Base-by-base conservation (phyloP, 129 eudicot genomes). In the Cynara cardunculus region DNA sequence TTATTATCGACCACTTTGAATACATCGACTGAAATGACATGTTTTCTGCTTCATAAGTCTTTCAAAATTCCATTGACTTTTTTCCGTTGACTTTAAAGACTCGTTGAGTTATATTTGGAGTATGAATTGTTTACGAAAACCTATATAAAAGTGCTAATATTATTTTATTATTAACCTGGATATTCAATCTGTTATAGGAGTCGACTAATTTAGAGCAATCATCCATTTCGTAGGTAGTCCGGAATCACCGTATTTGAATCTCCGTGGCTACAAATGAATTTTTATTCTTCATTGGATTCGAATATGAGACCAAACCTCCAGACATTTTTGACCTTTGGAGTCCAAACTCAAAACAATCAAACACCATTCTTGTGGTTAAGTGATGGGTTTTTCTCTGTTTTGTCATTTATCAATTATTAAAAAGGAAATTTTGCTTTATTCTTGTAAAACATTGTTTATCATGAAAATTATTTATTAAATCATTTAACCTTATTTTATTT, bases 1-100 rank as follows among this genome's bases (percentile, higher is more conserved):
- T 77, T 56, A 61, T 56, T 35, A 31, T 76, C 7, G 26, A 26
- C 68, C 82, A 71, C 81, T 76, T 73, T 8, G 73, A 69, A 53
- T 68, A 49, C 37, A 32, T 31, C 37, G 72, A 59, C 41, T 71
- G 69, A 71, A 71, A 62, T 77, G 82, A 83, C 46, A 69, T 77
- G 56, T 69, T 82, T 71, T 77, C 49, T 21, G 11, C 37, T 37
- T 41, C 73, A 62, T 16, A 71, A 39, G 79, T 61, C 69, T 83
- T 77, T 16, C 37, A 77, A 71, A 71, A 65, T 39, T 71, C 82
- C 78, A 73, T 78, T 71, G 79, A 82, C 81, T 10, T 71, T 68
- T 37, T n/a, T 25, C 13, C 34, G 6, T 74, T 65, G 44, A 69
- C 72, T 35, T 76, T 76, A 0, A 56, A 18, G 65, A n/a, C 2